Conservation (phyloP, 805 yeast genomes). For the Kodamaea leandrae region DNA sequence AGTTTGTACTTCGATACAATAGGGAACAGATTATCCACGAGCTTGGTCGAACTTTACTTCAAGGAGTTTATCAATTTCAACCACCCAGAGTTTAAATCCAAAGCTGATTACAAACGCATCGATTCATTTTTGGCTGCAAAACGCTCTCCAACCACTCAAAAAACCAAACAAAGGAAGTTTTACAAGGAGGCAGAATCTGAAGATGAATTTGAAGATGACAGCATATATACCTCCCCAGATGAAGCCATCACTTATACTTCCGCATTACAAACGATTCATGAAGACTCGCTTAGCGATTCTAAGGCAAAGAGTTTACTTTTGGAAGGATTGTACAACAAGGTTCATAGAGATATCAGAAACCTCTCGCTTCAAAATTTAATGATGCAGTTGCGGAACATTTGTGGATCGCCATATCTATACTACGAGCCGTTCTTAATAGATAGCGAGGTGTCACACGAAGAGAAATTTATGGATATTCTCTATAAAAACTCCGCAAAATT, state of each 20-base stretch:
- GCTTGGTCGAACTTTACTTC: constrained; percentile 46
- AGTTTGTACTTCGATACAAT: constrained; percentile 58
- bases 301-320: constrained; percentile 15
- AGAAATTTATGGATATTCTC: constrained; percentile 26
- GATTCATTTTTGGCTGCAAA: constrained; percentile 36
- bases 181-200: constrained; percentile 27
- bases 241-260: constrained; percentile 1
- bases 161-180: constrained; percentile 1
- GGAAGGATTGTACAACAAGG: constrained; percentile 13
- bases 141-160: constrained; percentile 1
- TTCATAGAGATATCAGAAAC: constrained; percentile 30
- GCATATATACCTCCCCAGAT: neutral
- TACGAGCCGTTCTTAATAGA: constrained; percentile 68
- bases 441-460: constrained; percentile 27
- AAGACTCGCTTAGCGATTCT: constrained; percentile 5
- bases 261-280: constrained; percentile 18
- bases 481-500: constrained; percentile 69
- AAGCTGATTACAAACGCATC: constrained; percentile 25
- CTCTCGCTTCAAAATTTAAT: constrained; percentile 56
- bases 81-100: constrained; percentile 15
- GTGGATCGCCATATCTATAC: constrained; percentile 82
- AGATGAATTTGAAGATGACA: constrained; percentile 26
- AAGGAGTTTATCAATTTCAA: constrained; percentile 51
- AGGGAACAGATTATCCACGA: constrained; percentile 40
- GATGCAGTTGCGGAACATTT: constrained; percentile 83